A percentile compares a stretch with the other conserved stretches of the same genome.
phyloP scores from a whole-genome alignment of 257 asterid genomes.

The Euphrasia confusa region DNA sequence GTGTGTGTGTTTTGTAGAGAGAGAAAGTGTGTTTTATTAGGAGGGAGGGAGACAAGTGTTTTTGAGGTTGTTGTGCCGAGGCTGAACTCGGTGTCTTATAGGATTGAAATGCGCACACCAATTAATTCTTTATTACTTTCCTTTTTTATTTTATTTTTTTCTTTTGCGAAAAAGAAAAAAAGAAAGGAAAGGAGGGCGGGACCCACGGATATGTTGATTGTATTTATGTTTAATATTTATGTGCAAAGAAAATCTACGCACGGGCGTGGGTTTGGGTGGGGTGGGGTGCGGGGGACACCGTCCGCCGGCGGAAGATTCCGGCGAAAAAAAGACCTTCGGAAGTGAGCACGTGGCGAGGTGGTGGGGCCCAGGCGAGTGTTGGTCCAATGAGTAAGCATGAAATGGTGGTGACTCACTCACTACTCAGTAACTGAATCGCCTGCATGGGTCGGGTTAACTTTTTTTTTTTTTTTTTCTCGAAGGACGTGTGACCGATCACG shows the following conservation, averaged over 20 bases:
- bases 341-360: constrained; percentile 29
- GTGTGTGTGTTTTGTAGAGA: constrained; percentile 5
- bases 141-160: no score
- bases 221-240: background rate
- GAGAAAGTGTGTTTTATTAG: constrained; percentile 9
- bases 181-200: background rate
- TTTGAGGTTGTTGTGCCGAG: constrained; percentile 28
- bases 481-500: constrained; percentile 67
- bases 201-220: background rate
- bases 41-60: constrained; percentile 16
- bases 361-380: constrained; percentile 34
- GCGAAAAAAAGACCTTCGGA: constrained; percentile 21
- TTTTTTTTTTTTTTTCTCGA: constrained; percentile 32
- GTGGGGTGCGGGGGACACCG: background rate
- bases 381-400: constrained; percentile 56
- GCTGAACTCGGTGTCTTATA: constrained; percentile 47
- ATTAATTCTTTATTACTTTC: background rate
- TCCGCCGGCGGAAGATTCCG: constrained; percentile 38
- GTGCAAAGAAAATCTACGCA: constrained; percentile 30
- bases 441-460: no score
- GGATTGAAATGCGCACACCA: constrained; percentile 32
- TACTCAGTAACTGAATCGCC: background rate
- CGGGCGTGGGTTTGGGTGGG: constrained; percentile 16
- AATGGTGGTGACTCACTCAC: constrained; percentile 42
- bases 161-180: no score